Percentiles rank a stretch among this genome's conserved stretches.
Evolutionary conservation across 2,329 filamentous ascomycete genomes (phyloP).

Genomic region (Colletotrichum navitas): DNA sequence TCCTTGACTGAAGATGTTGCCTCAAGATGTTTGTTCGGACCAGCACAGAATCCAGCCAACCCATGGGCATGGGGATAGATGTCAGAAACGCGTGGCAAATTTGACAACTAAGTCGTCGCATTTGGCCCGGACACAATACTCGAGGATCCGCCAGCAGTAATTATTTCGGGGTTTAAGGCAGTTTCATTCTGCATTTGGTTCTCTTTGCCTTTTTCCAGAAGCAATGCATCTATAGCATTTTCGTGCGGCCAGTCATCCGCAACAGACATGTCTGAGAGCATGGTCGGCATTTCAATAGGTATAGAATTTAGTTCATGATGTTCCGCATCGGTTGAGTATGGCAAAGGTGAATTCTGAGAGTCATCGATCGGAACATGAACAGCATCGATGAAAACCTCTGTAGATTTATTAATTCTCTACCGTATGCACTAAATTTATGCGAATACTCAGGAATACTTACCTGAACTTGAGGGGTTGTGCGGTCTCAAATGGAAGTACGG

Average conservation of each 20-base stretch:
- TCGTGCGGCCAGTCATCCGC: too few relatives aligned
- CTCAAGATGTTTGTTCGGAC: not conserved
- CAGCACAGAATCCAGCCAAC: constrained; percentile 13
- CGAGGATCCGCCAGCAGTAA: fast-evolving
- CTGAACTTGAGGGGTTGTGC: fast-evolving
- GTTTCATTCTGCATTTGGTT: not conserved
- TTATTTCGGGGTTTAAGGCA: too few relatives aligned
- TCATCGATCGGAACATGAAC: too few relatives aligned
- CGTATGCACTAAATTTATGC: too few relatives aligned
- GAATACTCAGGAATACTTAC: not conserved
- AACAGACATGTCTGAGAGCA: not conserved
- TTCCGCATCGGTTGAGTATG: not conserved
- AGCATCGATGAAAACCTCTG: not conserved
- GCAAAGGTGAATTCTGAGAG: not conserved
- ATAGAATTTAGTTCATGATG: not conserved
- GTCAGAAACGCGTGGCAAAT: not conserved
- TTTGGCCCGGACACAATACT: not conserved
- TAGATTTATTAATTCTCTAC: not conserved
- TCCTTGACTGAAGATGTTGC: too few relatives aligned
- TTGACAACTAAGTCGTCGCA: constrained; percentile 18
- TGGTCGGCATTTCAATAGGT: not conserved
- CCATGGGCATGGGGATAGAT: not conserved
- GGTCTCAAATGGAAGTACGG: too few relatives aligned
- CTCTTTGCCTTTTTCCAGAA: not conserved
- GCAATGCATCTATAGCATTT: not conserved